Percentiles rank a stretch among this genome's conserved stretches.
These are phyloP conservation scores for Garcia nutans DNA, from an alignment of 345 rosid species.

Conservation along the genomic window DNA sequence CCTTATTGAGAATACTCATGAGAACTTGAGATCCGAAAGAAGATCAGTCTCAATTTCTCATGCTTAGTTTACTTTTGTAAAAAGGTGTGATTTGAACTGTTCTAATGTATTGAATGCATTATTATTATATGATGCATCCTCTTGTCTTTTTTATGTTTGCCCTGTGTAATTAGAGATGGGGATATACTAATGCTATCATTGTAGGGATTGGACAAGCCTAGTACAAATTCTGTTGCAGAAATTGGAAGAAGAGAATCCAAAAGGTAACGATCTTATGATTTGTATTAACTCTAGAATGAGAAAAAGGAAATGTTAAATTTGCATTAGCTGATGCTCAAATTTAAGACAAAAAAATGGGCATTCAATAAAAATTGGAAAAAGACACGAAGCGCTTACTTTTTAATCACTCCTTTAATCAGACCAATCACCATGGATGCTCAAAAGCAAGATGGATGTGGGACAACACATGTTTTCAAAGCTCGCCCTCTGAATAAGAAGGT, in stretches of 20 bases:
- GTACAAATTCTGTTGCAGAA: conserved; percentile 34
- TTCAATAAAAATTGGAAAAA: not conserved
- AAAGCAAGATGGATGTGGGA: conserved; percentile 38
- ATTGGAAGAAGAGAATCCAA: conserved; percentile 52
- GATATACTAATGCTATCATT: conserved; percentile 18
- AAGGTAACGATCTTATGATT: conserved; percentile 39
- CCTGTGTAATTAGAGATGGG: not conserved
- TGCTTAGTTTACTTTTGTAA: not conserved
- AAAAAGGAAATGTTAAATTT: conserved; percentile 1
- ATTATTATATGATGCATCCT: not conserved
- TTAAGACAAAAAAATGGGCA: not conserved
- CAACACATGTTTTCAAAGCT: conserved; percentile 55
- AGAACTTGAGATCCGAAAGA: no score
- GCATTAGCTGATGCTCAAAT: conserved; percentile 11
- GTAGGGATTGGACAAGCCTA: conserved; percentile 51
- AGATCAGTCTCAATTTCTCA: not conserved
- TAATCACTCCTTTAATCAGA: conserved; percentile 35
- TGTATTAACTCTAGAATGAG: not conserved
- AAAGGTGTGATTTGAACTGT: conserved; percentile 4
- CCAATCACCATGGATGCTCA: conserved; percentile 38
- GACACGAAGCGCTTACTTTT: conserved; percentile 15
- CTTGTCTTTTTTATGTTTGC: not conserved
- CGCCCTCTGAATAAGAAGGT: conserved; percentile 78
- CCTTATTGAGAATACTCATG: not conserved
- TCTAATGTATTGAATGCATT: not conserved